These are phyloP conservation scores for Tetrapisispora arboricola DNA, from an alignment of 805 yeast genomes.

Conservation along the genomic window DNA sequence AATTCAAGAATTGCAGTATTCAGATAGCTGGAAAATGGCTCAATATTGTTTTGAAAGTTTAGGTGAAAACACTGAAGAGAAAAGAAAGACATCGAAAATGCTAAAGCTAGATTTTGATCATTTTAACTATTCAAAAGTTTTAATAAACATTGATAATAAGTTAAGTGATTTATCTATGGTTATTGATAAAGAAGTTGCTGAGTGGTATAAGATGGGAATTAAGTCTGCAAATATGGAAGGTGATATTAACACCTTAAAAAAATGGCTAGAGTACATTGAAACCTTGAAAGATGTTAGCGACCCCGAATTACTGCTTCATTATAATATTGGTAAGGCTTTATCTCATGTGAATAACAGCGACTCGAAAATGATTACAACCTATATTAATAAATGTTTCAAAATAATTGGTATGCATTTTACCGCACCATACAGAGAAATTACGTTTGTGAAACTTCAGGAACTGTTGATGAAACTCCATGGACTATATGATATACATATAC, in stretches of 20 bases:
- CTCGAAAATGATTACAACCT: constrained; percentile 26
- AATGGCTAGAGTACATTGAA: constrained; percentile 53
- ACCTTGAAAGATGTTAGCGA: constrained; percentile 35
- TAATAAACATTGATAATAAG: constrained; percentile 38
- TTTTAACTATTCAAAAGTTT: constrained; percentile 60
- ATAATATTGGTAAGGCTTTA: constrained; percentile 57
- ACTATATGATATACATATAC: constrained; percentile 43
- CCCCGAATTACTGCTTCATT: constrained; percentile 43
- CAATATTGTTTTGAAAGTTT: constrained; percentile 72
- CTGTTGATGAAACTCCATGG: constrained; percentile 48
- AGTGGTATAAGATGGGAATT: constrained; percentile 59
- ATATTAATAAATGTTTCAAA: constrained; percentile 42
- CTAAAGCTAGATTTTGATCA: constrained; percentile 66
- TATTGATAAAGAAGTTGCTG: constrained; percentile 27
- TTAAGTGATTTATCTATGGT: constrained; percentile 34
- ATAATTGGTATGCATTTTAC: constrained; percentile 53
- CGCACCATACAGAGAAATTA: constrained; percentile 36
- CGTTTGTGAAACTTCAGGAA: constrained; percentile 41
- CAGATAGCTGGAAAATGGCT: constrained; percentile 79
- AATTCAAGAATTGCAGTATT: constrained; percentile 69
- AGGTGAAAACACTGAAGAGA: constrained; percentile 33
- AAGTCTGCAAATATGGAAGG: constrained; percentile 68
- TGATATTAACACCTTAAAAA: constrained; percentile 36
- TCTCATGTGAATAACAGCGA: constrained; percentile 33
- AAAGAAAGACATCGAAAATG: constrained; percentile 40